Conservation (phyloP, 2,329 filamentous ascomycete species). For the Leptoxyphium fumago region DNA sequence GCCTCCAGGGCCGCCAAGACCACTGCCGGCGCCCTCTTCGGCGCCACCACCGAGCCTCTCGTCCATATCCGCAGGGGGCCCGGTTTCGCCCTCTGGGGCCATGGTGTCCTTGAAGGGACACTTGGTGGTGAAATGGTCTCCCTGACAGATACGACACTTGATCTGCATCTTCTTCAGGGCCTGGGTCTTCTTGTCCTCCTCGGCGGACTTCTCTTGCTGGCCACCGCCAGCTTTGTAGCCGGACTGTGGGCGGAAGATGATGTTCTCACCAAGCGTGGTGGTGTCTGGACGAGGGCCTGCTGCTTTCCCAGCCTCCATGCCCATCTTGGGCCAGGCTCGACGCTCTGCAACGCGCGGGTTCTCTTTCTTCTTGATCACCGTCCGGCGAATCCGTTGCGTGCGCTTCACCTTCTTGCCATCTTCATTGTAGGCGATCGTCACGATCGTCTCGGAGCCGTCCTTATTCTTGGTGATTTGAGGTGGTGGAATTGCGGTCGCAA, state of each 20-base stretch:
- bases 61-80: constrained; percentile 32
- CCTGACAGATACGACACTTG: constrained; percentile 97
- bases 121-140: constrained; percentile 97
- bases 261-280: constrained; percentile 92
- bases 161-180: constrained; percentile 96
- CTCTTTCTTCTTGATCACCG: constrained; percentile 82
- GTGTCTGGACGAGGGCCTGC: constrained; percentile 75
- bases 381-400: constrained; percentile 86
- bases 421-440: constrained; percentile 82
- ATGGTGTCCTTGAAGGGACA: constrained; percentile 99
- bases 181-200: constrained; percentile 55
- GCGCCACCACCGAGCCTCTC: constrained; percentile 32
- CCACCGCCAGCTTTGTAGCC: constrained; percentile 90
- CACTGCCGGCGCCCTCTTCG: constrained; percentile 32
- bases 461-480: constrained; percentile 90
- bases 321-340: constrained; percentile 87
- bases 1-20: constrained; percentile 50
- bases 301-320: constrained; percentile 70
- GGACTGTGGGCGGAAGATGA: constrained; percentile 81
- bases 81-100: constrained; percentile 53
- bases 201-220: constrained; percentile 50
- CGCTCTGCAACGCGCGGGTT: constrained; percentile 95
- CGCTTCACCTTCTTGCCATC: constrained; percentile 93
- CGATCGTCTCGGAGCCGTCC: constrained; percentile 92
- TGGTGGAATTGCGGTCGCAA: constrained; percentile 70